Conservation (phyloP, 768 basidiomycete genomes). For the Goffeauzyma gilvescens region DNA sequence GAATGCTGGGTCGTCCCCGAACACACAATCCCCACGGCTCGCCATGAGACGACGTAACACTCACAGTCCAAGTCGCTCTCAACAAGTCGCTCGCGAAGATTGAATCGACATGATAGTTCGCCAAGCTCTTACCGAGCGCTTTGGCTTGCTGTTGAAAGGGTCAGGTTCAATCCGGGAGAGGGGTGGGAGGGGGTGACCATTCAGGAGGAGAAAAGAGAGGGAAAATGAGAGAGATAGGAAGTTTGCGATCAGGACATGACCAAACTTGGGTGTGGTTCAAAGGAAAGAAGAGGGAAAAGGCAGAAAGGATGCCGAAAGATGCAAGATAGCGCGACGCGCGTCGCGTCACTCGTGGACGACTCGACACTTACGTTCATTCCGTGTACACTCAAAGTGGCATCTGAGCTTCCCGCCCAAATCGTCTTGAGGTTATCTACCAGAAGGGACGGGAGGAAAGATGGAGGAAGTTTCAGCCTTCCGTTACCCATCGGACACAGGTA, state of each 20-base stretch:
- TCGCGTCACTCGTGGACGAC: no score
- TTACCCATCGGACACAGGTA: neutral
- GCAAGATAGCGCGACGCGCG: no score
- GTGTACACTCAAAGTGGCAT: conserved; percentile 21
- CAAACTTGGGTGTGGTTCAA: neutral
- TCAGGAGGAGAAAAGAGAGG: neutral
- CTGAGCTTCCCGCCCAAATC: conserved; percentile 31
- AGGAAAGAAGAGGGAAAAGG: no score
- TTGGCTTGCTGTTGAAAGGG: conserved; percentile 29
- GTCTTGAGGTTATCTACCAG: conserved; percentile 26
- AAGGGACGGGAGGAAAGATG: neutral
- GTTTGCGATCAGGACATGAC: neutral
- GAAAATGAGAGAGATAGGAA: neutral
- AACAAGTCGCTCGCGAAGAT: conserved; percentile 33
- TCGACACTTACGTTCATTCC: neutral
- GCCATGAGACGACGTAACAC: no score
- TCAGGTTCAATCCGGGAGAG: neutral
- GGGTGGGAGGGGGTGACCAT: neutral
- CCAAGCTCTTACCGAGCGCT: conserved; percentile 24
- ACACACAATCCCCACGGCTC: no score
- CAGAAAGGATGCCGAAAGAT: no score
- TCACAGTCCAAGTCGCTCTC: conserved; percentile 34
- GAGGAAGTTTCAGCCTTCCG: neutral
- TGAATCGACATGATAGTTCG: conserved; percentile 18
- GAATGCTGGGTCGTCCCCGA: no score